A percentile compares a stretch with the other conserved stretches of the same genome.
Conservation (phyloP, 805 yeast species). For the Helenozyma rhizophorensis region DNA sequence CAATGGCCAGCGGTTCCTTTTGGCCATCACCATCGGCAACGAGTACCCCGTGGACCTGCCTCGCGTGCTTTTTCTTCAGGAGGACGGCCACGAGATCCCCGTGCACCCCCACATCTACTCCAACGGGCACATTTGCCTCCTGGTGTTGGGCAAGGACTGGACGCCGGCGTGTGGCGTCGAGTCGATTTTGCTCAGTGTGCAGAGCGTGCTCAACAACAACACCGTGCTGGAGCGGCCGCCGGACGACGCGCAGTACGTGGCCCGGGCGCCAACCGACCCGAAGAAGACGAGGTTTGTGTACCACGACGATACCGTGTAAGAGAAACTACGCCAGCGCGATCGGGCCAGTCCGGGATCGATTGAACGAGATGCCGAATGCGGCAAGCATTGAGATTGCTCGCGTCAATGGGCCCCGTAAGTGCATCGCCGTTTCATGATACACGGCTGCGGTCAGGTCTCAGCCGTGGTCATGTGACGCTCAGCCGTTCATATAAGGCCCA, state of each 20-base stretch:
- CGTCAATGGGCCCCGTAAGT: too few species aligned
- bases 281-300: slow-evolving; percentile 44
- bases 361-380: too few species aligned
- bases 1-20: slow-evolving; percentile 5
- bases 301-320: slow-evolving; percentile 52
- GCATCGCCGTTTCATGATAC: too few species aligned
- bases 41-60: slow-evolving; percentile 16
- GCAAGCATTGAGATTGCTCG: too few species aligned
- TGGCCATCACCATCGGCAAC: slow-evolving; percentile 7
- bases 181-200: slow-evolving; percentile 51
- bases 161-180: slow-evolving; percentile 56
- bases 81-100: slow-evolving; percentile 40
- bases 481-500: too few species aligned
- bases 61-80: slow-evolving; percentile 9
- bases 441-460: too few species aligned
- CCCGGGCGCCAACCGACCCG: slow-evolving; percentile 57
- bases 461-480: too few species aligned
- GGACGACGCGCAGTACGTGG: slow-evolving; percentile 48
- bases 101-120: slow-evolving; percentile 72
- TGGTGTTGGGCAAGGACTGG: slow-evolving; percentile 64
- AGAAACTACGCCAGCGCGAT: background rate
- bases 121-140: slow-evolving; percentile 75
- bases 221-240: slow-evolving; percentile 47
- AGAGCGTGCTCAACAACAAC: slow-evolving; percentile 59
- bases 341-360: too few species aligned